phyloP scores from a whole-genome alignment of 352 stramenopile genomes.

The Globisporangium okanoganense region DNA sequence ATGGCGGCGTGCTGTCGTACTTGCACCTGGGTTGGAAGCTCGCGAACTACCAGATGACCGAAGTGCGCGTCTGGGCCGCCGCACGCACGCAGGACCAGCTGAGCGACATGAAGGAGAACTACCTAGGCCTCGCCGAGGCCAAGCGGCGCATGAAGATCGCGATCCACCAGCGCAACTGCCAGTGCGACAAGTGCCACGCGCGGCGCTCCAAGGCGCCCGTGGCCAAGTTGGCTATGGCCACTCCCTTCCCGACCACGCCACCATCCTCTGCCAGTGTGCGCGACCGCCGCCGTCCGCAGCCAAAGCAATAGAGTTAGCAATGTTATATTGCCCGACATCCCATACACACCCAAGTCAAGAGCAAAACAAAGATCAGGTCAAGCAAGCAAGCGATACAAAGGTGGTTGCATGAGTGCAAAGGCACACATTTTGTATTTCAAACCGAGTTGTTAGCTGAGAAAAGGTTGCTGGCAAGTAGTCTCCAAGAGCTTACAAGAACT shows the following conservation, averaged over 20 bases:
- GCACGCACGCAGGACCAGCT: slow-evolving; percentile 69
- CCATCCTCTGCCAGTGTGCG: slow-evolving; percentile 29
- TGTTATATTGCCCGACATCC: too few relatives aligned
- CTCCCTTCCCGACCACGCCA: slow-evolving; percentile 43
- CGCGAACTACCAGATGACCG: slow-evolving; percentile 61
- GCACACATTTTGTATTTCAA: slow-evolving; percentile 22
- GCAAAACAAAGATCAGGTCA: too few relatives aligned
- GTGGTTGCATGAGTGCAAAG: background rate
- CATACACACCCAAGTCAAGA: background rate
- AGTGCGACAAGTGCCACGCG: slow-evolving; percentile 70
- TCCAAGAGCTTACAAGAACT: background rate
- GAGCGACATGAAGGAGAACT: slow-evolving; percentile 85
- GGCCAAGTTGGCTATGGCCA: slow-evolving; percentile 24
- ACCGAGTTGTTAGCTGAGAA: slow-evolving; percentile 12
- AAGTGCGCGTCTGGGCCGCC: slow-evolving; percentile 76
- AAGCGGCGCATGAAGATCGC: slow-evolving; percentile 83
- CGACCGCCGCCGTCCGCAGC: slow-evolving; percentile 35
- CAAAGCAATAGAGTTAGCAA: slow-evolving; percentile 2
- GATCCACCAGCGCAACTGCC: slow-evolving; percentile 82
- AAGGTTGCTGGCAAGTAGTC: background rate
- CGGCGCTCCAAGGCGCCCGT: slow-evolving; percentile 41
- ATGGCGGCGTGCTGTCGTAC: slow-evolving; percentile 22
- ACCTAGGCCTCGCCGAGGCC: slow-evolving; percentile 75
- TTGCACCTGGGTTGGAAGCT: slow-evolving; percentile 47
- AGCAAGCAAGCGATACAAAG: too few relatives aligned